Conservation (phyloP, 2,329 filamentous ascomycete species). For the Venturia oleaginea region DNA sequence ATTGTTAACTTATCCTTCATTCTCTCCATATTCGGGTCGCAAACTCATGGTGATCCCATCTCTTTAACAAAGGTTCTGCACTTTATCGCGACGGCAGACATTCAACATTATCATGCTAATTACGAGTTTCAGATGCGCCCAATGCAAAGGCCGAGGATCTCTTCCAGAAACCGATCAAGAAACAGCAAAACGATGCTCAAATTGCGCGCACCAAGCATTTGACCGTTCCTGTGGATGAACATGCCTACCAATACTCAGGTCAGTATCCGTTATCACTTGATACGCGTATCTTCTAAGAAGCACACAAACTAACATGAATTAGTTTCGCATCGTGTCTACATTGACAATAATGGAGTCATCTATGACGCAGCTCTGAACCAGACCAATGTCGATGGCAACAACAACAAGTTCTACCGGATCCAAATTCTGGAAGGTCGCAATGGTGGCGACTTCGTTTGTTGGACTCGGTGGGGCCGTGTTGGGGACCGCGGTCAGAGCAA, state of each 20-base stretch:
- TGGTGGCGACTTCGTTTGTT: conserved; percentile 35
- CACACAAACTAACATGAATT: neutral
- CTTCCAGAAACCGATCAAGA: conserved; percentile 9
- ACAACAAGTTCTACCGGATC: conserved; percentile 75
- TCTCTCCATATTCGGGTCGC: neutral
- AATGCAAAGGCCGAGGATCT: neutral
- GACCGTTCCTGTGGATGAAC: conserved; percentile 11
- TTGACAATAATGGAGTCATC: conserved; percentile 57
- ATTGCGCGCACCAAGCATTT: neutral
- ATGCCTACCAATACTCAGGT: conserved; percentile 4
- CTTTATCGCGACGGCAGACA: neutral
- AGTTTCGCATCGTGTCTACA: conserved; percentile 45
- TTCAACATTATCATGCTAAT: neutral
- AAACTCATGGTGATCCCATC: neutral
- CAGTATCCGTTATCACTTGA: neutral
- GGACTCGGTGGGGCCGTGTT: conserved; percentile 77
- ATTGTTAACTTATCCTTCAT: neutral
- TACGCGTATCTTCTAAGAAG: neutral
- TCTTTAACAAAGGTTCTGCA: neutral
- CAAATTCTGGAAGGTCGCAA: conserved; percentile 40
- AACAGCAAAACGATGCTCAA: conserved; percentile 7
- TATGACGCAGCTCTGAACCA: conserved; percentile 76
- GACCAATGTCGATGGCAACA: conserved; percentile 61
- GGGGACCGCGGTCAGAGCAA: conserved; percentile 42
- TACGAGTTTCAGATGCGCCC: neutral